Evolutionary conservation across 257 asterid species (phyloP).

Genomic region (Cinchona pubescens): DNA sequence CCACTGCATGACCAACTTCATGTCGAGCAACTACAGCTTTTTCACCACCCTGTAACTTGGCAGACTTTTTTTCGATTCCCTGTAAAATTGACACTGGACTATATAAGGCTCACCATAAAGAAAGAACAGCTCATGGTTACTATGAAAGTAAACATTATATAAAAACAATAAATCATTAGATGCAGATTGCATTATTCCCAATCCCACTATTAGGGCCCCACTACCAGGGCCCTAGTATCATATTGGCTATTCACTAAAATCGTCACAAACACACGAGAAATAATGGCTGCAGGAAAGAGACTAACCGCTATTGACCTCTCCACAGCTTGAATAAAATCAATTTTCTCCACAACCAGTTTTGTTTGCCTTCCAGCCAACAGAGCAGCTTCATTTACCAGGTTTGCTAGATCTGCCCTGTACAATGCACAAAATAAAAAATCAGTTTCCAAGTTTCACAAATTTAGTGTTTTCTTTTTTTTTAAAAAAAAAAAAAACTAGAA

Average conservation of each 20-base stretch:
- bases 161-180: conserved; percentile 1
- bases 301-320: conserved; percentile 94
- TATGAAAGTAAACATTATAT: background rate
- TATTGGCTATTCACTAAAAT: background rate
- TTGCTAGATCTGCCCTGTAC: conserved; percentile 97
- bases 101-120: background rate
- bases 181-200: conserved; percentile 4
- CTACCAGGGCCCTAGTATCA: background rate
- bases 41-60: conserved; percentile 90
- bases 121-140: conserved; percentile 47
- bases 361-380: conserved; percentile 87
- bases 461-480: too few relatives aligned
- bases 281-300: conserved; percentile 3
- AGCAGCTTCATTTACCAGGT: conserved; percentile 98
- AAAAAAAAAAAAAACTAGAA: background rate
- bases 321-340: conserved; percentile 89
- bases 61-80: conserved; percentile 98
- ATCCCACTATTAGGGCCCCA: background rate
- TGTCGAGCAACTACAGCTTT: conserved; percentile 98
- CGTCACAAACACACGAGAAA: background rate
- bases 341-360: conserved; percentile 73
- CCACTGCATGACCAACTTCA: conserved; percentile 99
- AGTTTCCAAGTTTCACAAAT: background rate
- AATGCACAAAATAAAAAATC: conserved; percentile 25
- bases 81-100: conserved; percentile 30